Conservation (phyloP, 129 eudicot genomes). For the Solidago caesia region DNA sequence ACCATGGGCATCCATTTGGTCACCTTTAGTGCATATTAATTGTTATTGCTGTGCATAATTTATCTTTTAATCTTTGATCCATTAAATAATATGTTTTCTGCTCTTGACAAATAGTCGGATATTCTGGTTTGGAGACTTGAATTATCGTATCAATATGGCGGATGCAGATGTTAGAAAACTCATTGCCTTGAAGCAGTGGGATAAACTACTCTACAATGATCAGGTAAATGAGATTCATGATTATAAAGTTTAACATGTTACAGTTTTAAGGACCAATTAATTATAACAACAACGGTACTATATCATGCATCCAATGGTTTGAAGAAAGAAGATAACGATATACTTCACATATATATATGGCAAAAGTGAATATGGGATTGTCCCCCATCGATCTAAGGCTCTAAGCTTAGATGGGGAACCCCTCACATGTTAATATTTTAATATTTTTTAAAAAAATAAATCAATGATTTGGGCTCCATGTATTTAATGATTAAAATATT, state of each 20-base stretch:
- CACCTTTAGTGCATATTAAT: neutral
- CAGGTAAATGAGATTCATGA: constrained; percentile 48
- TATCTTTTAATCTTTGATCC: neutral
- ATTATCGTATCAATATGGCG: constrained; percentile 86
- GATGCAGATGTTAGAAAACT: constrained; percentile 80
- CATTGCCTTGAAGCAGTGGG: constrained; percentile 69
- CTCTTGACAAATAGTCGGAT: constrained; percentile 59
- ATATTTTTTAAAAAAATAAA: too few species aligned
- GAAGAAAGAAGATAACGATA: neutral
- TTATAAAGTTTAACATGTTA: neutral
- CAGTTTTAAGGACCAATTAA: neutral
- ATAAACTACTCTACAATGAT: constrained; percentile 67
- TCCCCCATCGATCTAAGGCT: too few species aligned
- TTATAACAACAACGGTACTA: neutral
- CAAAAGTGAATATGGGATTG: too few species aligned
- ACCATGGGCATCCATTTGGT: neutral
- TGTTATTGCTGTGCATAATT: neutral
- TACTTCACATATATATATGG: neutral
- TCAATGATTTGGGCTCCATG: too few species aligned
- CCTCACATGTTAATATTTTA: too few species aligned
- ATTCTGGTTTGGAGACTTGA: constrained; percentile 98
- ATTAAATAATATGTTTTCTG: neutral
- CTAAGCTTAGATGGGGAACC: too few species aligned
- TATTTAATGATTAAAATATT: too few species aligned
- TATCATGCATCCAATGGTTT: neutral